phyloP scores from a whole-genome alignment of 176 grass and related monocot species.

The Luzula sylvatica region DNA sequence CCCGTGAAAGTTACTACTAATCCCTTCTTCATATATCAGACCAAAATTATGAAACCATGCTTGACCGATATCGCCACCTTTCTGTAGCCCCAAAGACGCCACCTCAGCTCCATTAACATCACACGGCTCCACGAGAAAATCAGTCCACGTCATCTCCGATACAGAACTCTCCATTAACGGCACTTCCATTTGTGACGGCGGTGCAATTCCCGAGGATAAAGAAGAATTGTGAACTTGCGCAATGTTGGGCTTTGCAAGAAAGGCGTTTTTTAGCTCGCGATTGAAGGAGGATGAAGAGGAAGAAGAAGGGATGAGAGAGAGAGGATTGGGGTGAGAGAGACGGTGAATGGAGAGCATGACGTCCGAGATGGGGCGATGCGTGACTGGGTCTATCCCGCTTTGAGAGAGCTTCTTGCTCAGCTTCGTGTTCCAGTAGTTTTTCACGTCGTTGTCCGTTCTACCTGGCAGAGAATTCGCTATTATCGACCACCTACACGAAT shows the following conservation, averaged over 20 bases:
- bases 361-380: conserved; percentile 84
- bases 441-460: conserved; percentile 92
- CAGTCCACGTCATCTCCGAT: conserved; percentile 16
- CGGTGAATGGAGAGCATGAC: conserved; percentile 33
- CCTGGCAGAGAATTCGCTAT: conserved; percentile 88
- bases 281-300: conserved; percentile 21
- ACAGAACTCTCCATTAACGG: conserved; percentile 33
- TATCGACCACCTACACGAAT: conserved; percentile 70
- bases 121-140: conserved; percentile 26
- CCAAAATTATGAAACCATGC: background rate
- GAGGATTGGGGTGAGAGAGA: background rate
- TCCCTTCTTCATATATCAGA: conserved; percentile 2
- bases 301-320: conserved; percentile 16
- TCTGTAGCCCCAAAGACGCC: background rate
- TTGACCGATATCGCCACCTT: background rate
- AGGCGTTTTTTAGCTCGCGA: conserved; percentile 30
- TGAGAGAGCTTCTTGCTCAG: conserved; percentile 90
- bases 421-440: conserved; percentile 99
- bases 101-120: background rate
- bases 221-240: conserved; percentile 22
- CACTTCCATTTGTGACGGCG: conserved; percentile 20
- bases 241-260: conserved; percentile 17
- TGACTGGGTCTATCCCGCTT: conserved; percentile 85
- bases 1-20: conserved; percentile 7
- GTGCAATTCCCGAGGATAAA: conserved; percentile 8